phyloP scores from a whole-genome alignment of 202 grass and related monocot genomes.

The Setaria italica region DNA sequence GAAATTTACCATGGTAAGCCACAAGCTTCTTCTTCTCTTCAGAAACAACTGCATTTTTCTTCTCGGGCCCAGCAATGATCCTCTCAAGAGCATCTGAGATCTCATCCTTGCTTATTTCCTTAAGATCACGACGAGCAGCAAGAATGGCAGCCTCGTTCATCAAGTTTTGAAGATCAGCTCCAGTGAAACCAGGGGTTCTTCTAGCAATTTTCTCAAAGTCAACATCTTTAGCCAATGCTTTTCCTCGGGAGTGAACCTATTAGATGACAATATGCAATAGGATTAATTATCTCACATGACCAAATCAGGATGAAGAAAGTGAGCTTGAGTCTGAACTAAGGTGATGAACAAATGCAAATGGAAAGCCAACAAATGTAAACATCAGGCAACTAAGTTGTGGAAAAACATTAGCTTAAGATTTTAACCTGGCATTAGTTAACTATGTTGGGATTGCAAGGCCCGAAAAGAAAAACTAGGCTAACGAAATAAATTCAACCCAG shows the following conservation, averaged over 20 bases:
- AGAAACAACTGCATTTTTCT: slow-evolving; percentile 98
- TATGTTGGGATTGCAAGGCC: too few species aligned
- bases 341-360: too few species aligned
- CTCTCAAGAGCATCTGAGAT: slow-evolving; percentile 97
- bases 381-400: too few species aligned
- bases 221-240: slow-evolving; percentile 90
- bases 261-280: background rate
- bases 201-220: slow-evolving; percentile 97
- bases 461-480: too few species aligned
- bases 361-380: too few species aligned
- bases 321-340: too few species aligned
- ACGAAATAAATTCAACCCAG: too few species aligned
- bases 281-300: background rate
- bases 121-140: slow-evolving; percentile 90
- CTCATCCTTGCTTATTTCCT: slow-evolving; percentile 99
- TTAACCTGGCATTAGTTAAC: too few species aligned
- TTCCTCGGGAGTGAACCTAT: slow-evolving; percentile 98
- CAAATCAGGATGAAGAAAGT: too few species aligned
- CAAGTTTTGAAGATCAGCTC: slow-evolving; percentile 95
- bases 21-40: slow-evolving; percentile 94
- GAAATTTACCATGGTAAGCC: slow-evolving; percentile 83
- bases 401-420: too few species aligned
- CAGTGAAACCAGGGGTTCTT: slow-evolving; percentile 96
- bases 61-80: slow-evolving; percentile 98
- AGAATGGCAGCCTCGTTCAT: slow-evolving; percentile 99